Percentiles rank a stretch among this genome's conserved stretches.
phyloP scores from a whole-genome alignment of 2,329 filamentous ascomycete genomes.

The Coniochaeta sp. region DNA sequence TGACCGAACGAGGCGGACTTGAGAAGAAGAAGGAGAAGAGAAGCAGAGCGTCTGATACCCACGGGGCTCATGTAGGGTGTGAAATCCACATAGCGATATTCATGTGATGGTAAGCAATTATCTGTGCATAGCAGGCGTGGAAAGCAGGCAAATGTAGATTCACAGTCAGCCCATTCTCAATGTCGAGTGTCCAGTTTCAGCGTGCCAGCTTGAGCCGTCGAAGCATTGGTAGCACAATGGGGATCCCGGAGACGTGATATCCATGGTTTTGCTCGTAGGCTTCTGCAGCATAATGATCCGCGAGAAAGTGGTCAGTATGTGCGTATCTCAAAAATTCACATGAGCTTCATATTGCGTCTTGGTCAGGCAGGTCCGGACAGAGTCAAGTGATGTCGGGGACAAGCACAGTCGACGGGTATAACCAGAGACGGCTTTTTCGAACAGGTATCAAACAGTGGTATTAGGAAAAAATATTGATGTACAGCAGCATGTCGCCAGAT shows the following conservation, averaged over 20 bases:
- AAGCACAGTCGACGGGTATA: background rate
- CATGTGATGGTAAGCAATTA: background rate
- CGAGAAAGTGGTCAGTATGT: background rate
- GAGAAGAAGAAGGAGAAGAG: background rate
- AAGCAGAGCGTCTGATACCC: background rate
- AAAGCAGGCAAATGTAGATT: background rate
- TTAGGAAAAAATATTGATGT: conserved; percentile 7
- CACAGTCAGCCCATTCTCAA: background rate
- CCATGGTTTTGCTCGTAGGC: background rate
- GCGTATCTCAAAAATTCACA: background rate
- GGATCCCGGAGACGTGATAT: background rate
- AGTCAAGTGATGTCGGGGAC: background rate
- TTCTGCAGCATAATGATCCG: background rate
- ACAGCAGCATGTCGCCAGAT: conserved; percentile 1
- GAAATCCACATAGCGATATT: background rate
- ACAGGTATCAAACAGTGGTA: conserved; percentile 14
- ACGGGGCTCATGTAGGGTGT: background rate
- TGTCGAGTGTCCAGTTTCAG: background rate
- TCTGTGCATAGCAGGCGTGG: background rate
- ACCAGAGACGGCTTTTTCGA: background rate
- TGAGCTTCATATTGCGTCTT: background rate
- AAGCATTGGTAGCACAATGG: background rate
- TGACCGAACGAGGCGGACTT: background rate
- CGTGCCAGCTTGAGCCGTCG: background rate
- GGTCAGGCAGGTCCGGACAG: background rate